phyloP scores from a whole-genome alignment of 306 rosid genomes.

The Pyrus communis region DNA sequence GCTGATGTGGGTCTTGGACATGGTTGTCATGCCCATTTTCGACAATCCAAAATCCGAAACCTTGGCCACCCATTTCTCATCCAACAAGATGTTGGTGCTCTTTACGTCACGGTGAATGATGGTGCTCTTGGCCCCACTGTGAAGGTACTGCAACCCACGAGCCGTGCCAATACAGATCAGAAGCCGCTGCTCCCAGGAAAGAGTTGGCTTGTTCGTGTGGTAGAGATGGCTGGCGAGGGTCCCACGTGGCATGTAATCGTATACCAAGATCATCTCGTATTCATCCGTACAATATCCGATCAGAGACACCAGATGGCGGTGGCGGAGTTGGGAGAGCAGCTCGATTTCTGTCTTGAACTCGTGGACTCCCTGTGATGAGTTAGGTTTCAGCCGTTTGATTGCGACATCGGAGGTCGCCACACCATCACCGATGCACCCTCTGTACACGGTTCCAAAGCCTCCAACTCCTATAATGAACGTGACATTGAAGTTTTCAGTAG shows the following conservation, averaged over 20 bases:
- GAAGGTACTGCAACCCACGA: constrained; percentile 22
- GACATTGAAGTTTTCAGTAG: constrained; percentile 21
- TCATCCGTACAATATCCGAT: constrained; percentile 11
- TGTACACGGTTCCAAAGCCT: constrained; percentile 35
- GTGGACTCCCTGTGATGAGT: constrained; percentile 8
- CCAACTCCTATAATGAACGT: constrained; percentile 22
- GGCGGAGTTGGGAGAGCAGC: constrained; percentile 23
- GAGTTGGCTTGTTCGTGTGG: neutral
- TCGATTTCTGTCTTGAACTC: constrained; percentile 27
- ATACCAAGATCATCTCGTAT: constrained; percentile 18
- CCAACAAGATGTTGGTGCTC: constrained; percentile 12
- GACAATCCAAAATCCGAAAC: constrained; percentile 27
- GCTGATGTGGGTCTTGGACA: constrained; percentile 16
- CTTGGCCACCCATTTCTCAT: constrained; percentile 19
- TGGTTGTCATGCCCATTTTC: neutral
- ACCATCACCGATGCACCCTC: neutral
- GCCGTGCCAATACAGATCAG: constrained; percentile 7
- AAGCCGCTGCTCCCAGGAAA: constrained; percentile 2
- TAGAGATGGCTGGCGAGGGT: constrained; percentile 9
- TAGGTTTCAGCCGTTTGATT: constrained; percentile 8
- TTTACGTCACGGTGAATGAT: constrained; percentile 26
- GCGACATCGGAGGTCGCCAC: constrained; percentile 15
- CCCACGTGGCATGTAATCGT: constrained; percentile 15
- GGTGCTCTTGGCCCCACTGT: neutral
- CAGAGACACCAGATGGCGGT: constrained; percentile 8